Evolutionary conservation across 2,329 filamentous ascomycete species (phyloP).

Genomic region (Claviceps purpurea): DNA sequence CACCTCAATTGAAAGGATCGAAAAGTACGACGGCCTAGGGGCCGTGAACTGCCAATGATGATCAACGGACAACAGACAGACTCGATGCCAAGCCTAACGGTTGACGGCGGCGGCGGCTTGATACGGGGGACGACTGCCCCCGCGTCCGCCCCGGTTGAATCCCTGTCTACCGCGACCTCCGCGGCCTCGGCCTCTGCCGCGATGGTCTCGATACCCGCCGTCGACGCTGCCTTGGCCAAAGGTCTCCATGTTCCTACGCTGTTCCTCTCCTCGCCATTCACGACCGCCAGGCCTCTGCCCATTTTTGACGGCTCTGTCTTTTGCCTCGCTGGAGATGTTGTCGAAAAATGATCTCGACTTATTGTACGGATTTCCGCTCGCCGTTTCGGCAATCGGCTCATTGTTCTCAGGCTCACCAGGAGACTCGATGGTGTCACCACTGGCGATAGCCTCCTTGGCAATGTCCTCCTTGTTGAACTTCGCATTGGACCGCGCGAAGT

Average conservation of each 20-base stretch:
- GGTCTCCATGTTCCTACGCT: slow-evolving; percentile 92
- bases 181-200: slow-evolving; percentile 65
- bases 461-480: slow-evolving; percentile 40
- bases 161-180: slow-evolving; percentile 36
- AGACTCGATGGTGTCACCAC: slow-evolving; percentile 51
- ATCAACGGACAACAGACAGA: background rate
- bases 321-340: slow-evolving; percentile 90
- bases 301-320: slow-evolving; percentile 66
- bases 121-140: slow-evolving; percentile 20
- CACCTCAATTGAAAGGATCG: background rate
- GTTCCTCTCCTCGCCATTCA: slow-evolving; percentile 85
- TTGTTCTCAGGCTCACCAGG: slow-evolving; percentile 26
- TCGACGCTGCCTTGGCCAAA: slow-evolving; percentile 96
- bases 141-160: slow-evolving; percentile 26
- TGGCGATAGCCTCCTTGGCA: slow-evolving; percentile 76
- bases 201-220: slow-evolving; percentile 60
- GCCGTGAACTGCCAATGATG: background rate
- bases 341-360: slow-evolving; percentile 90
- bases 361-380: slow-evolving; percentile 55
- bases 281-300: slow-evolving; percentile 60
- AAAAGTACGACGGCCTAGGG: background rate
- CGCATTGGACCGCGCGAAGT: slow-evolving; percentile 54
- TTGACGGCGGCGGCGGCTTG: slow-evolving; percentile 14
- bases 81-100: slow-evolving; percentile 10
- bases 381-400: slow-evolving; percentile 22